Conservation (phyloP, 129 eudicot genomes). For the Flaveria bidentis region DNA sequence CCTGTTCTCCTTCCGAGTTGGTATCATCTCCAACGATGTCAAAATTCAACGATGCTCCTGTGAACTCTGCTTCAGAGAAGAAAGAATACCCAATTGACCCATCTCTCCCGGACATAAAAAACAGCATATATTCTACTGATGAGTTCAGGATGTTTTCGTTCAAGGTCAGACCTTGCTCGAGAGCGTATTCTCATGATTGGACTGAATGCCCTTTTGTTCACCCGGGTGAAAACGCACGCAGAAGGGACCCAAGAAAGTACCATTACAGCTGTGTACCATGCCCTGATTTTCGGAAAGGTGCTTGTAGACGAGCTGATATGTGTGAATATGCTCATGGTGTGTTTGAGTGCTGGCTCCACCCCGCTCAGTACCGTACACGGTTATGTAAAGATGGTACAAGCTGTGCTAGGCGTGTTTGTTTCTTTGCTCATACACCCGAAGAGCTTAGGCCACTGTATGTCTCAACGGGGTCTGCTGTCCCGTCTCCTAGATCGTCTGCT, state of each 20-base stretch:
- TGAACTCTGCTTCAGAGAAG: constrained; percentile 54
- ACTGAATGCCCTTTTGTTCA: constrained; percentile 94
- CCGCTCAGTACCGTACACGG: constrained; percentile 82
- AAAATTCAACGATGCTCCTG: constrained; percentile 42
- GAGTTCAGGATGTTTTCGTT: constrained; percentile 90
- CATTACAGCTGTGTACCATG: constrained; percentile 93
- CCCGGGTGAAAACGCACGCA: constrained; percentile 89
- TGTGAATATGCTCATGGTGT: constrained; percentile 94
- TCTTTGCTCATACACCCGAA: constrained; percentile 72
- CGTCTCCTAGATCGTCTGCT: constrained; percentile 72
- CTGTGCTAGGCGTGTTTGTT: constrained; percentile 78
- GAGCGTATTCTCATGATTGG: constrained; percentile 94
- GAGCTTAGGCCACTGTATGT: constrained; percentile 79
- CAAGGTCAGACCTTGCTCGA: constrained; percentile 81
- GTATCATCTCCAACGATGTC: constrained; percentile 58
- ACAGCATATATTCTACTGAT: constrained; percentile 74
- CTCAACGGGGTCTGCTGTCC: constrained; percentile 87
- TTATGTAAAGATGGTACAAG: constrained; percentile 78
- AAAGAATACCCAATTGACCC: constrained; percentile 82
- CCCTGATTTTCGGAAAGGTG: constrained; percentile 80
- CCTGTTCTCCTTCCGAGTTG: constrained; percentile 51
- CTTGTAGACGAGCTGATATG: constrained; percentile 83
- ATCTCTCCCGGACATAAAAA: constrained; percentile 73
- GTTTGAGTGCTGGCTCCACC: constrained; percentile 91
- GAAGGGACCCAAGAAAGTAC: constrained; percentile 79